Evolutionary conservation across 2,329 filamentous ascomycete genomes (phyloP).

Genomic region (Hypoxylon sp.): DNA sequence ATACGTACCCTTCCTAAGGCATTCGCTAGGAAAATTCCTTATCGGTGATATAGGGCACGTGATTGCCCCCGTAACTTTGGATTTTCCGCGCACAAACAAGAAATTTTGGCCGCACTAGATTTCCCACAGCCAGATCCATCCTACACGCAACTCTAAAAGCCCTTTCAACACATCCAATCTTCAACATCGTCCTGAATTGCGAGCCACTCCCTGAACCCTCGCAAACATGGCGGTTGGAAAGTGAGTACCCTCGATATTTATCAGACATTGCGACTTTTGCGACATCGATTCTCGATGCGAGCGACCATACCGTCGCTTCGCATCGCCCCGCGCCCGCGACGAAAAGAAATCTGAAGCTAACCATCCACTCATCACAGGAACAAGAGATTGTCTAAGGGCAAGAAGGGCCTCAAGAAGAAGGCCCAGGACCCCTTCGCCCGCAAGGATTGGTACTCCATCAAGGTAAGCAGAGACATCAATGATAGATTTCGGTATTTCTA

Average conservation of each 20-base stretch:
- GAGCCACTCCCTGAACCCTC: slow-evolving; percentile 61
- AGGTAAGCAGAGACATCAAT: slow-evolving; percentile 68
- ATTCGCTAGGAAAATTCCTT: slow-evolving; percentile 26
- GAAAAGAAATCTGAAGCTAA: slow-evolving; percentile 48
- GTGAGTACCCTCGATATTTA: slow-evolving; percentile 61
- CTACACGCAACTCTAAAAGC: slow-evolving; percentile 51
- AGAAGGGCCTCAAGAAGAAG: slow-evolving; percentile 99
- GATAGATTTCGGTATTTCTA: slow-evolving; percentile 33
- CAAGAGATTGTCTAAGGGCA: slow-evolving; percentile 99
- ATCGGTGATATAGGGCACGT: slow-evolving; percentile 43
- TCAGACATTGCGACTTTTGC: slow-evolving; percentile 36
- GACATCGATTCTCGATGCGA: slow-evolving; percentile 35
- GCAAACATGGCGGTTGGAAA: slow-evolving; percentile 89
- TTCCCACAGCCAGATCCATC: slow-evolving; percentile 50
- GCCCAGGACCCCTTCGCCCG: slow-evolving; percentile 96
- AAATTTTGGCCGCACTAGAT: slow-evolving; percentile 54
- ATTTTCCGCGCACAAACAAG: slow-evolving; percentile 52
- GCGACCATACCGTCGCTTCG: slow-evolving; percentile 27
- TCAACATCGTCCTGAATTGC: slow-evolving; percentile 55
- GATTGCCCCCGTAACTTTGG: slow-evolving; percentile 33
- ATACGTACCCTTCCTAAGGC: background rate
- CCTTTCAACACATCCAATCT: slow-evolving; percentile 49
- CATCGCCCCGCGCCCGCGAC: slow-evolving; percentile 42
- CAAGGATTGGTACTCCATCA: slow-evolving; percentile 99
- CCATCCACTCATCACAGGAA: slow-evolving; percentile 73